Evolutionary conservation across 352 stramenopile genomes (phyloP), one percentile per base, ranked within the genome.

Genomic region (Globisporangium barbulae): DNA sequence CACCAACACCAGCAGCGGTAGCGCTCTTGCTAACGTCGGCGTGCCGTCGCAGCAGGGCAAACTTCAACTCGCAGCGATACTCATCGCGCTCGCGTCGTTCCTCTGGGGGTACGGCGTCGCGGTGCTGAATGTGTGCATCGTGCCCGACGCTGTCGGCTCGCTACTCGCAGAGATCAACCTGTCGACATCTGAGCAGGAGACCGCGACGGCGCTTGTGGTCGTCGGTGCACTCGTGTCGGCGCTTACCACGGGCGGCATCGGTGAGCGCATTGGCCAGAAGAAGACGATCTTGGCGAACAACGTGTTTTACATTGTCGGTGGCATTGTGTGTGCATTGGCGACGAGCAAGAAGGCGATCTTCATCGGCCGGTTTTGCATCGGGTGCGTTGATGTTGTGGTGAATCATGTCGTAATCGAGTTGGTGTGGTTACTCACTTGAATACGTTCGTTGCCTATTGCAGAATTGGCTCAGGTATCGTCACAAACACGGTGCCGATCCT

Each of bases 401-500:
- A n/a, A 9, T 28, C 54, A 9, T 41, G 35, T 41, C 35, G 9
- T 41, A 35, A 41, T 12, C 8, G 28, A 35, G 12, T 42, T 17
- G 15, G 13, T 44, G 25, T 45, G 35, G 35, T 15, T 41, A 17
- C 35, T 41, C 35, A 41, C 35, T 28, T 59, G 5, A 10, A 47
- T 28, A 8, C 8, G 10, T 12, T 48, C 0, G 0, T 5, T 28
- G 1, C 25, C 25, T 28, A 21, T 19, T 59, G 10, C 50, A 77
- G 71, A 19, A 67, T 91, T 41, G 85, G 74, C 5, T 91, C 79
- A 12, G 87, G 88, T 5, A 71, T 96, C 41, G 85, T 90, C 21
- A 93, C 82, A 22, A 92, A 91, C 68, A 91, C 88, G 8, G 83
- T 90, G 21, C 86, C 88, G 6, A 89, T 96, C 35, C 68, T 96